Base-by-base conservation (phyloP, 495 filamentous ascomycete genomes). In the Podospora appendiculata region DNA sequence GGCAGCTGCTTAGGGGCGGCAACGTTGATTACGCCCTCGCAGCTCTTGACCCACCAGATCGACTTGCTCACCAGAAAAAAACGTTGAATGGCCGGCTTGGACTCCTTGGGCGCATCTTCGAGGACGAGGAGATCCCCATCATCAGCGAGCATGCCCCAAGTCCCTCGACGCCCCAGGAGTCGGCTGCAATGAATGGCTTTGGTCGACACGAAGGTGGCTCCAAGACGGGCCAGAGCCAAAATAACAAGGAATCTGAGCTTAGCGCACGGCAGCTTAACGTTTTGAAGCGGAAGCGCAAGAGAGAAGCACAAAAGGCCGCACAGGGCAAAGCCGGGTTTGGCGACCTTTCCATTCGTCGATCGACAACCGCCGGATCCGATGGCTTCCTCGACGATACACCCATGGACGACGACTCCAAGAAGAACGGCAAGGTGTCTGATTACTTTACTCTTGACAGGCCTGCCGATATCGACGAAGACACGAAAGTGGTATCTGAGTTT, bases 191-290 rank as follows among this genome's bases (percentile, higher is more conserved):
- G 13, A 81, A 82, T 58, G 80, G 73, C 44, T 43, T 68, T 9
- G 52, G 56, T 32, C 66, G 65, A 13, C 63, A 68, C 25, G 72
- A 78, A 18, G 60, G 59, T 41, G 48, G 56, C 10, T 40, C 52
- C 41, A 63, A 56, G 42, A 46, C 58, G 19, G 58, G 55, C 43
- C 58, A 68, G 25, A 55, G 58, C 43, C 70, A 70, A 42, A 57
- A 73, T 58, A 70, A 60, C 50, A 89, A 90, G 47, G 88, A 93
- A 47, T 66, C 79, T 0, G 84, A 81, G 4, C 72, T 97, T 13
- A 96, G 91, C 71, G 87, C 90, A 52, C 83, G 93, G 12, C 93
- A 97, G 63, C 76, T 95, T 32, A 98, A 97, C 60, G 87, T 89
- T 50, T 75, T 98, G 9, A 98, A 98, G 66, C 82, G 93, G 13